These are phyloP conservation scores for Fusarium falciforme DNA, from an alignment of 2,329 filamentous ascomycete genomes.

Conservation along the genomic window DNA sequence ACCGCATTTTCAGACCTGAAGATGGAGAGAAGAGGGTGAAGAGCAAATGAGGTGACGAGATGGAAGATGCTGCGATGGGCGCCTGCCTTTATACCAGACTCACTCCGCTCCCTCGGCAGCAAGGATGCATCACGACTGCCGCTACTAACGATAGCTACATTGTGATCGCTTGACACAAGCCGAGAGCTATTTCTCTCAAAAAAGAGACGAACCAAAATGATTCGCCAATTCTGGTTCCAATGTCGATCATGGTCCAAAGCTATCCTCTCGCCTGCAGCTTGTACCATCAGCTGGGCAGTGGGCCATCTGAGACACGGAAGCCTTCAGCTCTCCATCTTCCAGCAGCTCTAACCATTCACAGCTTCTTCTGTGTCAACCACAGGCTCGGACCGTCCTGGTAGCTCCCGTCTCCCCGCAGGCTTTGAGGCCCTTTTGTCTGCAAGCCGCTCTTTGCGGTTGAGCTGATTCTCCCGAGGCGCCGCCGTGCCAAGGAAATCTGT, in stretches of 20 bases:
- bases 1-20: conserved; percentile 23
- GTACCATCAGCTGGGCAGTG: conserved; percentile 1
- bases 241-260: conserved; percentile 8
- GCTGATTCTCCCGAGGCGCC: neutral
- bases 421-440: neutral
- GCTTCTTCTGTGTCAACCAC: neutral
- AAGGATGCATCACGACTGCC: neutral
- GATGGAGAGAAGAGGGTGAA: neutral
- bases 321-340: conserved; percentile 1
- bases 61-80: neutral
- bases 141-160: neutral
- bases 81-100: neutral
- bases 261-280: neutral
- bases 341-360: conserved; percentile 1
- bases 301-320: conserved; percentile 15
- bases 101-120: neutral
- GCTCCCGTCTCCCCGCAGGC: neutral
- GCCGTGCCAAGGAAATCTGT: neutral
- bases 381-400: conserved; percentile 1
- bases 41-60: neutral
- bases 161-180: neutral
- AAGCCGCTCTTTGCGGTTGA: neutral
- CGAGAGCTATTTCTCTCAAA: neutral
- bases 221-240: neutral
- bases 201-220: neutral